Percentiles rank a stretch among this genome's conserved stretches.
These are phyloP conservation scores for Venturia nashicola DNA, from an alignment of 2,329 filamentous ascomycete species.

Conservation along the genomic window DNA sequence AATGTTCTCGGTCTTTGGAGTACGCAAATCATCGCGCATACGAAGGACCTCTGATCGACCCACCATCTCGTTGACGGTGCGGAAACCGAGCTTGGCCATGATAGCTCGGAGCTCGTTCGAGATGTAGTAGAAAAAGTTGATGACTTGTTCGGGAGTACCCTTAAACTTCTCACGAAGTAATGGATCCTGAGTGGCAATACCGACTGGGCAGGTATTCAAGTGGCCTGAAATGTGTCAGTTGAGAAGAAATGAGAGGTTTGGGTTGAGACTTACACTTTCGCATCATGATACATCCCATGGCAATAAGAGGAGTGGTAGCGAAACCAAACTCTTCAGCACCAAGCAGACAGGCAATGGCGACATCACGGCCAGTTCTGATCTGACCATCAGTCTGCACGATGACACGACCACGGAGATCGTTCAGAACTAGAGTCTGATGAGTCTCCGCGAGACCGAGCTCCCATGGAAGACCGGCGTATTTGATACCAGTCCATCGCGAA, in stretches of 20 bases:
- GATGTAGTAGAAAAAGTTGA: conserved; percentile 98
- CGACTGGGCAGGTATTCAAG: conserved; percentile 74
- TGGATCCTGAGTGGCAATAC: conserved; percentile 93
- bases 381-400: conserved; percentile 96
- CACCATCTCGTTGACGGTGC: conserved; percentile 96
- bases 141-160: conserved; percentile 88
- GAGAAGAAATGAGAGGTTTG: background rate
- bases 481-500: conserved; percentile 96
- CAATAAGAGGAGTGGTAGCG: conserved; percentile 85
- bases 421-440: conserved; percentile 89
- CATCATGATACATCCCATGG: conserved; percentile 97
- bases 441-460: conserved; percentile 94
- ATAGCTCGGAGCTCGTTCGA: conserved; percentile 93
- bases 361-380: conserved; percentile 80
- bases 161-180: conserved; percentile 86
- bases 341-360: conserved; percentile 86
- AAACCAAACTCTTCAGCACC: conserved; percentile 99
- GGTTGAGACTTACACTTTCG: conserved; percentile 46
- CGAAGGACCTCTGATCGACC: conserved; percentile 78
- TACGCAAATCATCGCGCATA: conserved; percentile 79
- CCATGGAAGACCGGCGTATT: conserved; percentile 94
- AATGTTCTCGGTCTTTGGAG: conserved; percentile 81
- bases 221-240: conserved; percentile 14
- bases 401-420: conserved; percentile 89
- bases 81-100: conserved; percentile 91